Percentiles rank a stretch among this genome's conserved stretches.
Evolutionary conservation across 257 asterid genomes (phyloP).

Genomic region (Solanum dulcamara): DNA sequence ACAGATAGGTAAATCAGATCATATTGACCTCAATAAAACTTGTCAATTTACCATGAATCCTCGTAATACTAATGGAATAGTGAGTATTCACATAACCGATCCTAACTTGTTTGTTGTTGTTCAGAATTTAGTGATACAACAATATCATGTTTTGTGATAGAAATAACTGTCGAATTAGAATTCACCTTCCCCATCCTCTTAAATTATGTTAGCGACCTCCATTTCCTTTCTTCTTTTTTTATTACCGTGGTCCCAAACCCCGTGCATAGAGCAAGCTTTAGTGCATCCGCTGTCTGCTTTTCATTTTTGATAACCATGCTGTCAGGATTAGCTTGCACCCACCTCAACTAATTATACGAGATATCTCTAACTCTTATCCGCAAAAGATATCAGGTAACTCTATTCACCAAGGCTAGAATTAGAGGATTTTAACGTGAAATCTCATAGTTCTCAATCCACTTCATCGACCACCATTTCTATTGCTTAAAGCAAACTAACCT

Average conservation of each 20-base stretch:
- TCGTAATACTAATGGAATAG: background rate
- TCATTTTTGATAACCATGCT: no score
- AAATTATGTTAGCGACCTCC: background rate
- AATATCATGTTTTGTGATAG: background rate
- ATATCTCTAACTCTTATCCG: background rate
- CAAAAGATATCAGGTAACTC: no score
- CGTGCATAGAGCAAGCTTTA: no score
- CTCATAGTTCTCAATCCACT: background rate
- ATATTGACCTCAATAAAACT: background rate
- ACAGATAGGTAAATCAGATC: background rate
- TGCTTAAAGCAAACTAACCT: background rate
- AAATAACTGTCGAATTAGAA: background rate
- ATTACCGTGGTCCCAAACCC: background rate
- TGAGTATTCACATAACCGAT: background rate
- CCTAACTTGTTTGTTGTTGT: background rate
- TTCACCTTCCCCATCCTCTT: background rate
- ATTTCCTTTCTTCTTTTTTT: background rate
- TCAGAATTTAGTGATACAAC: background rate
- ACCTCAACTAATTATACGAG: background rate
- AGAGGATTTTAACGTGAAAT: background rate
- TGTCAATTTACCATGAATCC: background rate
- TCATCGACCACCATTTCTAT: background rate
- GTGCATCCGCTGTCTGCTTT: no score
- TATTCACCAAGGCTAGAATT: no score
- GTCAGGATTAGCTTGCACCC: background rate